phyloP scores from a whole-genome alignment of 768 basidiomycete species.

The Amanita inopinata region DNA sequence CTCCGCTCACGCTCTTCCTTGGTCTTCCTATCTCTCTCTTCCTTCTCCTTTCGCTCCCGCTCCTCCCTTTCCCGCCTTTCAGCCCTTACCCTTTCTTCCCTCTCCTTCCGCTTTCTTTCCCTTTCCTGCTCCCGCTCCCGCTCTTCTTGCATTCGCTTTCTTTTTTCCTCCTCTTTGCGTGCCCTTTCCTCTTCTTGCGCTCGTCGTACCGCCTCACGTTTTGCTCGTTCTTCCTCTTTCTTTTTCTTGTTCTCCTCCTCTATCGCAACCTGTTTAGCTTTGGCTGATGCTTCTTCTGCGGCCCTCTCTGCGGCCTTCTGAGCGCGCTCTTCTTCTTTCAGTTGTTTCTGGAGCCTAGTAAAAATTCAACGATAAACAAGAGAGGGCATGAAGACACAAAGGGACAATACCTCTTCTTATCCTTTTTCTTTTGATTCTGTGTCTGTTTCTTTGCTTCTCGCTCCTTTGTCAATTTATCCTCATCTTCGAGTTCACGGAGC shows the following conservation, averaged over 20 bases:
- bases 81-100: constrained; percentile 59
- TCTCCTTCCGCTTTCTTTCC: constrained; percentile 65
- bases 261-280: constrained; percentile 64
- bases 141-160: constrained; percentile 69
- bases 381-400: constrained; percentile 10
- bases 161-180: constrained; percentile 76
- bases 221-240: constrained; percentile 79
- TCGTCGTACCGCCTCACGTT: constrained; percentile 67
- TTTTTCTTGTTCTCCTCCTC: constrained; percentile 78
- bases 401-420: constrained; percentile 66
- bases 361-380: constrained; percentile 8
- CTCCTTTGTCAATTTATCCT: constrained; percentile 80
- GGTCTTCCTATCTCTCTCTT: constrained; percentile 55
- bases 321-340: constrained; percentile 88
- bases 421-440: constrained; percentile 99
- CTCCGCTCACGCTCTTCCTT: constrained; percentile 45
- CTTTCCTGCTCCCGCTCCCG: constrained; percentile 72
- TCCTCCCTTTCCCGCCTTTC: constrained; percentile 69
- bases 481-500: constrained; percentile 90
- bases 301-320: constrained; percentile 77
- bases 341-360: constrained; percentile 77
- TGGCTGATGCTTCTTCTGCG: constrained; percentile 72
- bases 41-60: constrained; percentile 58
- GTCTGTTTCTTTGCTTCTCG: constrained; percentile 89
- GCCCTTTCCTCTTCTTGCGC: constrained; percentile 76